phyloP scores from a whole-genome alignment of 176 grass and related monocot genomes.

The Eragrostis nindensis region DNA sequence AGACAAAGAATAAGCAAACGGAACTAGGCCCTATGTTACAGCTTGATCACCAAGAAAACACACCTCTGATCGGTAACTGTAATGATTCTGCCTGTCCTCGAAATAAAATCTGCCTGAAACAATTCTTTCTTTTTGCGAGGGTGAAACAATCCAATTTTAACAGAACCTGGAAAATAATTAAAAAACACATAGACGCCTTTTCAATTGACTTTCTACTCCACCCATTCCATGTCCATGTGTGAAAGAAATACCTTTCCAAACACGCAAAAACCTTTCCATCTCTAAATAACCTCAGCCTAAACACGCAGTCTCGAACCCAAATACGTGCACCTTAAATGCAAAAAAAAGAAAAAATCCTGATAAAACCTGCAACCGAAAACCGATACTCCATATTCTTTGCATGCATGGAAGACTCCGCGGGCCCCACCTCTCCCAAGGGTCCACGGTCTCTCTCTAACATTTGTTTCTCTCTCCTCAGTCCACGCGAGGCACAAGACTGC shows the following conservation, averaged over 20 bases:
- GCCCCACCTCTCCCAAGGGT: not conserved
- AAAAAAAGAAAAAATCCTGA: constrained; percentile 13
- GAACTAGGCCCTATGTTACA: not conserved
- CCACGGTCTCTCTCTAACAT: not conserved
- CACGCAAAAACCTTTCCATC: no score
- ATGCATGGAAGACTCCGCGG: not conserved
- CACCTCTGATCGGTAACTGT: no score
- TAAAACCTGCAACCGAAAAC: not conserved
- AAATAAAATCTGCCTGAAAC: no score
- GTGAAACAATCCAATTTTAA: not conserved
- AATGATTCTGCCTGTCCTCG: no score
- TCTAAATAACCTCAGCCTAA: not conserved
- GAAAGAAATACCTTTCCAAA: no score
- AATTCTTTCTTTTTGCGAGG: no score
- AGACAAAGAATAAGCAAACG: not conserved
- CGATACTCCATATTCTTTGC: constrained; percentile 31
- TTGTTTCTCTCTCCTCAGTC: constrained; percentile 1
- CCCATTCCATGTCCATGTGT: no score
- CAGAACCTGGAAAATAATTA: not conserved
- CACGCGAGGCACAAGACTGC: not conserved
- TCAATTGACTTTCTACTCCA: no score
- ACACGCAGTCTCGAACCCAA: not conserved
- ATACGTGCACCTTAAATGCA: not conserved
- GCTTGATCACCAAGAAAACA: not conserved
- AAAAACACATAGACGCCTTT: not conserved